Evolutionary conservation across 768 basidiomycete genomes (phyloP).

Genomic region (Amanita subjunquillea): DNA sequence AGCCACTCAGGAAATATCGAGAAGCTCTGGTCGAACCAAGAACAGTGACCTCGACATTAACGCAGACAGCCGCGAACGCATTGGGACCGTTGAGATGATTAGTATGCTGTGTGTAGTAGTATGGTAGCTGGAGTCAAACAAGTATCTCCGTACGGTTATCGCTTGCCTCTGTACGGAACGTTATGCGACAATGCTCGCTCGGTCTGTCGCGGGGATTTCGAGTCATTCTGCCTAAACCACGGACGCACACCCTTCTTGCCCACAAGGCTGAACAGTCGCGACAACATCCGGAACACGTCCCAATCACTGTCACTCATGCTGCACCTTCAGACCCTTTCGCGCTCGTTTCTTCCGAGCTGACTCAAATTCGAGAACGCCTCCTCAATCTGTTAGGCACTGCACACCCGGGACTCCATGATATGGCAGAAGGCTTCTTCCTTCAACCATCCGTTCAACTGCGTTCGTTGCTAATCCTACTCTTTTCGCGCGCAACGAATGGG

Average conservation of each 20-base stretch:
- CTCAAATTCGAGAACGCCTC: conserved; percentile 59
- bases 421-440: conserved; percentile 89
- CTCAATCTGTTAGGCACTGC: conserved; percentile 77
- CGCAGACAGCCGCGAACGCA: conserved; percentile 4
- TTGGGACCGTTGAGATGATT: not conserved
- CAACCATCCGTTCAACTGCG: conserved; percentile 87
- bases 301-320: conserved; percentile 12
- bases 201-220: not conserved
- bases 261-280: conserved; percentile 26
- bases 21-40: conserved; percentile 22
- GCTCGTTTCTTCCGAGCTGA: conserved; percentile 66
- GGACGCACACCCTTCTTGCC: conserved; percentile 29
- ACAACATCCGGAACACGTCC: conserved; percentile 18
- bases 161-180: not conserved
- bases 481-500: conserved; percentile 90
- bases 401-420: conserved; percentile 77
- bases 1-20: conserved; percentile 32
- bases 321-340: conserved; percentile 51
- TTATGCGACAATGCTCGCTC: conserved; percentile 4
- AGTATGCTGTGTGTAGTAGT: not conserved
- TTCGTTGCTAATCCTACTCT: conserved; percentile 81
- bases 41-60: conserved; percentile 14
- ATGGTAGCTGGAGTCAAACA: not conserved
- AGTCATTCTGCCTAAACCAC: not conserved
- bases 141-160: not conserved